A percentile compares a stretch with the other conserved stretches of the same genome.
These are phyloP conservation scores for Aspergillus melleus DNA, from an alignment of 2,329 filamentous ascomycete species.

Conservation along the genomic window DNA sequence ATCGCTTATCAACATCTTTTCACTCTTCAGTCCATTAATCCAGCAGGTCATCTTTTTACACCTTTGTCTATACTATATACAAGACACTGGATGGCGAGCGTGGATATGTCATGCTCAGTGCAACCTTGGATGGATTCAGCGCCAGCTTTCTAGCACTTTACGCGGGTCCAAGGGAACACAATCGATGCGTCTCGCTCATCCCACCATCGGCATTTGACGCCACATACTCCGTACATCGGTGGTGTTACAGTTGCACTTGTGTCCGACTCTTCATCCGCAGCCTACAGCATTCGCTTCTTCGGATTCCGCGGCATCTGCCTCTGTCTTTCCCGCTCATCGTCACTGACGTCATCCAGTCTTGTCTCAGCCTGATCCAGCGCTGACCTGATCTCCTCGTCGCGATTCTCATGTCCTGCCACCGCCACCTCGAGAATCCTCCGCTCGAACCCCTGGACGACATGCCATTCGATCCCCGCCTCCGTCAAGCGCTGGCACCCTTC, in stretches of 20 bases:
- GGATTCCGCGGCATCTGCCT: conserved; percentile 43
- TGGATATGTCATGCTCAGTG: too few species aligned
- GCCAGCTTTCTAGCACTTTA: too few species aligned
- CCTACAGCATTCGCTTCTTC: conserved; percentile 51
- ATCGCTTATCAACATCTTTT: too few species aligned
- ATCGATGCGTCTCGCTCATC: not conserved
- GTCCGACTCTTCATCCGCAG: conserved; percentile 1
- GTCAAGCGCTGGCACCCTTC: conserved; percentile 70
- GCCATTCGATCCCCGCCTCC: conserved; percentile 70
- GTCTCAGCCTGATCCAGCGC: conserved; percentile 31
- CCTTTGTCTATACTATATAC: too few species aligned
- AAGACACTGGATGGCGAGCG: too few species aligned
- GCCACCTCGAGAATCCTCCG: conserved; percentile 78
- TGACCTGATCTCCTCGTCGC: conserved; percentile 29
- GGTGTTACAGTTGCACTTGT: not conserved
- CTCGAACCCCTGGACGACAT: conserved; percentile 74
- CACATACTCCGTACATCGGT: not conserved
- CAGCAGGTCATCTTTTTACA: too few species aligned
- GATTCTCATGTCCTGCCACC: conserved; percentile 70
- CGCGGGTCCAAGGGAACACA: not conserved
- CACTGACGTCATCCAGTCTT: conserved; percentile 40
- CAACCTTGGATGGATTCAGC: too few species aligned
- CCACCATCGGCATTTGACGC: too few species aligned
- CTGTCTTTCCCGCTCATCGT: conserved; percentile 40
- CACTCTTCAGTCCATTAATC: too few species aligned